Base-by-base conservation (phyloP, 169 alveolate genomes). In the Fabrea salina region DNA sequence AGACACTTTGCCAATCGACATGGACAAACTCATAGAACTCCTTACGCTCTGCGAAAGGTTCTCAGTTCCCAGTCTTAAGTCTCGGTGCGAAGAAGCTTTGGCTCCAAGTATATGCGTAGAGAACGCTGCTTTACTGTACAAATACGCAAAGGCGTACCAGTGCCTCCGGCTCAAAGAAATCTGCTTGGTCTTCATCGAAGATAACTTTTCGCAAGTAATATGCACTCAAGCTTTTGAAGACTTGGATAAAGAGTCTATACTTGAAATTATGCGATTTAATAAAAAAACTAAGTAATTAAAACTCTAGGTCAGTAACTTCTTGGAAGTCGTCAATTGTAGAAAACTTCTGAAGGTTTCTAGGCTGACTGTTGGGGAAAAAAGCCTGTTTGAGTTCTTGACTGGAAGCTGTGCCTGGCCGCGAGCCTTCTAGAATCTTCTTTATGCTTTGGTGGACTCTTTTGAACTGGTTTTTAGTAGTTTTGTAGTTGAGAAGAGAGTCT, bases 141-240 rank as follows among this genome's bases (percentile, higher is more conserved):
- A 85, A 40, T 80, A 85, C 50, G 82, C 90, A 2, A 85, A 85
- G 35, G 79, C 79, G 4, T 85, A 58, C 74, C 75, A 80, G 43
- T 85, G 90, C 25, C 84, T 67, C 27, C 30, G 86, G 53, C 79
- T 85, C 7, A 80, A 67, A 33, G 90, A 85, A 40, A 57, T 64
- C n/a, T 80, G 87, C 58, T 50, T 80, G 37, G 58, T 80, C 30
- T 85, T 53, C 47, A 85, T 79, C 19, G 83, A 85, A 57, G 87
- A 85, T 39, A 47, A 85, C 47, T 81, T 67, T 41, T 37, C 61
- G 27, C 79, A 85, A 22, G 85, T 85, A 4, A 68, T 85, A 30
- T 43, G 74, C n/a, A 85, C 85, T 27, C 30, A 66, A 6, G 84
- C 85, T 1, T 75, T 85, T 57, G 90, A 85, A 47, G 90, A 85